phyloP scores from a whole-genome alignment of 225 moss, liverwort and hornwort genomes.

The Anthoceros angustus region DNA sequence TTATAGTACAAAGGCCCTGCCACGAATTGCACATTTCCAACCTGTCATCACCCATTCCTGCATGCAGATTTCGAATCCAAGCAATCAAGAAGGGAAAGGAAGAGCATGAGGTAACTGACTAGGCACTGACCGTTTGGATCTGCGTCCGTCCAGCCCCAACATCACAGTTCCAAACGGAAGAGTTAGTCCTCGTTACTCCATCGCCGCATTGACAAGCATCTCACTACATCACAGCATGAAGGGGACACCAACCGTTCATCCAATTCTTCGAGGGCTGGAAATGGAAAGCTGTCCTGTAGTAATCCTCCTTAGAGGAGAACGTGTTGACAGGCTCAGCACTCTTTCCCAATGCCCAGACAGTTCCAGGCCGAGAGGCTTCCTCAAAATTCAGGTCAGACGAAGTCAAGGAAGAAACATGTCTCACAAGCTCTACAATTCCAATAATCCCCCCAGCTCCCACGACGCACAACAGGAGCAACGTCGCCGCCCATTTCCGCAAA shows the following conservation, averaged over 20 bases:
- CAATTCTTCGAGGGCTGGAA: conserved; percentile 3
- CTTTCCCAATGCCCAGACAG: not conserved
- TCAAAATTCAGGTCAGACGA: not conserved
- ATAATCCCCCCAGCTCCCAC: not conserved
- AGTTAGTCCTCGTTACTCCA: not conserved
- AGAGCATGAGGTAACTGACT: not conserved
- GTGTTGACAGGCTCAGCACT: not conserved
- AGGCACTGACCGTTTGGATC: not conserved
- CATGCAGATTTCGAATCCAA: not conserved
- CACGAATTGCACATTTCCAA: not conserved
- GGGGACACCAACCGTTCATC: not conserved
- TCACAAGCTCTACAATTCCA: not conserved
- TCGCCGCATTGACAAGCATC: not conserved
- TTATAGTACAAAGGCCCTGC: conserved; percentile 58
- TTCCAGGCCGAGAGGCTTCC: not conserved
- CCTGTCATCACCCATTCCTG: not conserved
- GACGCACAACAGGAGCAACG: not conserved
- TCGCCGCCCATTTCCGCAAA: not conserved
- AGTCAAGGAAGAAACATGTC: not conserved
- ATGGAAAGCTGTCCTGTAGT: not conserved
- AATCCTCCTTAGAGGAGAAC: not conserved
- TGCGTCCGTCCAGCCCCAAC: not conserved
- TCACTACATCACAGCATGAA: not conserved
- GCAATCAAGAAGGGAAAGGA: not conserved
- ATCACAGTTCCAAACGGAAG: not conserved